Evolutionary conservation across 176 grass and related monocot genomes (phyloP).

Genomic region (Poa pratensis): DNA sequence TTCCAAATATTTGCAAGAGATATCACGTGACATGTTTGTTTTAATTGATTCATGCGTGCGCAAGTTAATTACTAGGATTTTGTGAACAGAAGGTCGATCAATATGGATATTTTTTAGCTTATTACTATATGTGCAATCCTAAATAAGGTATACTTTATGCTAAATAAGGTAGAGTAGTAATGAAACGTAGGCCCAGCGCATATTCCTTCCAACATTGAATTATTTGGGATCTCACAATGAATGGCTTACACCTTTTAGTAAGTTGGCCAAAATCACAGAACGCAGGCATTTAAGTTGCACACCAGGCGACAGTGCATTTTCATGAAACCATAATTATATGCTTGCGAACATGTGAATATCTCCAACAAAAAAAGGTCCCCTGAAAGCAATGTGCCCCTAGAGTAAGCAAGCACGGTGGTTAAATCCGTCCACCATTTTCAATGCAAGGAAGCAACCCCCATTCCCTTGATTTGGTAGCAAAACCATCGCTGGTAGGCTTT

Average conservation of each 20-base stretch:
- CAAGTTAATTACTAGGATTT: neutral
- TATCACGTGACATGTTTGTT: constrained; percentile 37
- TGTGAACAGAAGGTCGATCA: neutral
- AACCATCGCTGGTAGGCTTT: constrained; percentile 30
- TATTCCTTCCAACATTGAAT: neutral
- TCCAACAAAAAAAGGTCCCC: neutral
- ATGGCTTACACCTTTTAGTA: neutral
- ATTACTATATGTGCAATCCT: neutral
- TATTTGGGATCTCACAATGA: neutral
- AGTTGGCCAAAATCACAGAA: neutral
- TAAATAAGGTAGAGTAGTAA: neutral
- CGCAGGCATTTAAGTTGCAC: neutral
- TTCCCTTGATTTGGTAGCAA: constrained; percentile 43
- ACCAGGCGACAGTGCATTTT: neutral
- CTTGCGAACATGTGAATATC: neutral
- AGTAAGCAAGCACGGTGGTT: constrained; percentile 28
- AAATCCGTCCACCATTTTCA: neutral
- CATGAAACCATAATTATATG: neutral
- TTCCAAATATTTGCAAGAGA: neutral
- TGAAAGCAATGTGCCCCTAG: constrained; percentile 27
- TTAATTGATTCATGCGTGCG: neutral
- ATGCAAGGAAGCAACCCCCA: constrained; percentile 24
- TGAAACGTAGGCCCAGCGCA: neutral
- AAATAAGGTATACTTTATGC: neutral
- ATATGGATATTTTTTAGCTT: neutral